Evolutionary conservation across 192 early-diverging fungal species (phyloP), one percentile per base, ranked within the genome.

Genomic region (Coemansia sp.): DNA sequence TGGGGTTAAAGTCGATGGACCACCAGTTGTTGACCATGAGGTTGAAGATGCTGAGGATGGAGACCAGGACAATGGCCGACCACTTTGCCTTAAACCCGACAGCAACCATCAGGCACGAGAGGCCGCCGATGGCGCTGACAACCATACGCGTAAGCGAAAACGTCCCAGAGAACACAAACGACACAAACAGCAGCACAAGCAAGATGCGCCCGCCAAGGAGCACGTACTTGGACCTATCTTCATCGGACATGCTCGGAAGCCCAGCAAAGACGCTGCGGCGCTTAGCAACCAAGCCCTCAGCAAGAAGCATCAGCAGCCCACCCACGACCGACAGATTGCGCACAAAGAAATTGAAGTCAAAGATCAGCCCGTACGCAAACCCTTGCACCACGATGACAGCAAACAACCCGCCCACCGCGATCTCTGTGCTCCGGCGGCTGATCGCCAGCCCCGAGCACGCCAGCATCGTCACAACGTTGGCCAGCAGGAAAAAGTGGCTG

Each of bases 81-180:
- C 87, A 94, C 84, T 94, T 95, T 39, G 97, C 95, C 81, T 98
- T 99, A 85, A 98, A 99, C 1, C 97, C 97, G 33, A 99, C 88
- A 2, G 92, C 94, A 26, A 99, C 93, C 93, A 97, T 93, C 43
- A 96, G 69, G 73, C 94, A 96, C 45, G 94, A 94, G 29, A 88
- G 75, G 28, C 94, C 77, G 23, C 90, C 91, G 26, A 97, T 81
- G 21, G 88, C 28, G 13, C 91, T 88, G 12, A 95, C 88, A 37
- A 89, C 48, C 18, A 90, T 40, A 15, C 96, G 86, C 28, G 86
- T 72, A 7, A 92, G 2, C 7, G 91, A 85, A 75, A 93, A 91
- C 33, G 92, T 82, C 31, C 96, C 97, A 21, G 90, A 88, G 71
- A 97, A 90, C 35, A 92, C 82, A 70, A 95, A 95, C 25, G 91